These are phyloP conservation scores for Murraya koenigii DNA, from an alignment of 345 rosid genomes.

Conservation along the genomic window DNA sequence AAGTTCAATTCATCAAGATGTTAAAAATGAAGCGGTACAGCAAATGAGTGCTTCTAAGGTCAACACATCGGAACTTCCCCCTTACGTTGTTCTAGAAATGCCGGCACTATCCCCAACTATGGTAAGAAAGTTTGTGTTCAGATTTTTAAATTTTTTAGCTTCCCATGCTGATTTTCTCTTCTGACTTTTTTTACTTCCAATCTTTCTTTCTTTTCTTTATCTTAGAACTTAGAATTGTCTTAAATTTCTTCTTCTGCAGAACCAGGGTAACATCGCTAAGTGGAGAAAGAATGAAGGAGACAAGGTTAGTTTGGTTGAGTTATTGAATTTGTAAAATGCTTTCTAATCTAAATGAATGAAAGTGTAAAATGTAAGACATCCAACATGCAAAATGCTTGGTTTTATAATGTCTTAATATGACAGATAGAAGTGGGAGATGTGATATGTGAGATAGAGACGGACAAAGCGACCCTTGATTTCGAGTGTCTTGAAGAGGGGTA, in stretches of 20 bases:
- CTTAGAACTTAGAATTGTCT: slow-evolving; percentile 20
- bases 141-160: slow-evolving; percentile 16
- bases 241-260: slow-evolving; percentile 40
- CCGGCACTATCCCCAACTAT: slow-evolving; percentile 99
- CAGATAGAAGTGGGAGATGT: slow-evolving; percentile 99
- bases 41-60: slow-evolving; percentile 43
- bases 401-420: slow-evolving; percentile 12
- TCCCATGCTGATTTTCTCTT: slow-evolving; percentile 9
- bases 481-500: slow-evolving; percentile 98
- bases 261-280: slow-evolving; percentile 82
- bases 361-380: background rate
- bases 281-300: slow-evolving; percentile 98
- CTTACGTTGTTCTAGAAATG: slow-evolving; percentile 81
- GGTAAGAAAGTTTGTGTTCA: slow-evolving; percentile 43
- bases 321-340: slow-evolving; percentile 6
- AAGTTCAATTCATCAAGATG: slow-evolving; percentile 38
- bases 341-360: background rate
- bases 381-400: background rate
- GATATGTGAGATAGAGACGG: slow-evolving; percentile 97
- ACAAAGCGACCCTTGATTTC: slow-evolving; percentile 95
- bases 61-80: slow-evolving; percentile 63
- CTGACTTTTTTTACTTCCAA: background rate
- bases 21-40: slow-evolving; percentile 31
- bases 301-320: slow-evolving; percentile 55
- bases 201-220: background rate